Percentiles rank a stretch among this genome's conserved stretches.
Evolutionary conservation across 306 rosid genomes (phyloP).

Genomic region (Psophocarpus tetragonolobus): DNA sequence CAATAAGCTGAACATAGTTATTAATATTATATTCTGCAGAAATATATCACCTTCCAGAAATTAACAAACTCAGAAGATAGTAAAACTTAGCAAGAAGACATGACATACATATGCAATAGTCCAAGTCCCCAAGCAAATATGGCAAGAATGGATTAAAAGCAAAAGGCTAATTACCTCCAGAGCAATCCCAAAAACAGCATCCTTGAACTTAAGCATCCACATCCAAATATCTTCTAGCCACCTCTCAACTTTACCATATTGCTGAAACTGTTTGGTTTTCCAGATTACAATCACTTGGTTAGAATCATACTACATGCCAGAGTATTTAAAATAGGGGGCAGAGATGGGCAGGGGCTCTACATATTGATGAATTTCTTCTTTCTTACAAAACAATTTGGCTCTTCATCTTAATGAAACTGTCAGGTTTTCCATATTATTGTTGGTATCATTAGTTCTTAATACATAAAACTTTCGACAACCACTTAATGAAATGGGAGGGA

Average conservation of each 20-base stretch:
- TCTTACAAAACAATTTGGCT: background rate
- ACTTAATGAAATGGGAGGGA: background rate
- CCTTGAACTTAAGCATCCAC: constrained; percentile 89
- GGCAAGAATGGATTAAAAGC: constrained; percentile 26
- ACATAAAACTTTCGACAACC: background rate
- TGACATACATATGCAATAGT: background rate
- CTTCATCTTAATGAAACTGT: background rate
- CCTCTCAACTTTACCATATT: constrained; percentile 83
- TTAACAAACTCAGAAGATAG: constrained; percentile 1
- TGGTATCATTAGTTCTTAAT: background rate
- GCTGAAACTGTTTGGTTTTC: constrained; percentile 63
- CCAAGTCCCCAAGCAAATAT: constrained; percentile 1
- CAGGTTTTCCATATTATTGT: background rate
- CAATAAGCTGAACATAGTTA: background rate
- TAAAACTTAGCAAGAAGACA: constrained; percentile 15
- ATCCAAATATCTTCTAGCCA: constrained; percentile 98
- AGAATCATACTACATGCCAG: constrained; percentile 30
- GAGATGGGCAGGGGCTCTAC: background rate
- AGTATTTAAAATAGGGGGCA: background rate
- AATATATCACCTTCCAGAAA: background rate
- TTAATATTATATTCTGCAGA: background rate
- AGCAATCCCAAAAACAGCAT: constrained; percentile 71
- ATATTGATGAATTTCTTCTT: background rate
- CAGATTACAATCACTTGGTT: constrained; percentile 34
- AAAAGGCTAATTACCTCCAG: constrained; percentile 63